Evolutionary conservation across 129 eudicot genomes (phyloP).

Genomic region (Heracleum sosnowskyi): DNA sequence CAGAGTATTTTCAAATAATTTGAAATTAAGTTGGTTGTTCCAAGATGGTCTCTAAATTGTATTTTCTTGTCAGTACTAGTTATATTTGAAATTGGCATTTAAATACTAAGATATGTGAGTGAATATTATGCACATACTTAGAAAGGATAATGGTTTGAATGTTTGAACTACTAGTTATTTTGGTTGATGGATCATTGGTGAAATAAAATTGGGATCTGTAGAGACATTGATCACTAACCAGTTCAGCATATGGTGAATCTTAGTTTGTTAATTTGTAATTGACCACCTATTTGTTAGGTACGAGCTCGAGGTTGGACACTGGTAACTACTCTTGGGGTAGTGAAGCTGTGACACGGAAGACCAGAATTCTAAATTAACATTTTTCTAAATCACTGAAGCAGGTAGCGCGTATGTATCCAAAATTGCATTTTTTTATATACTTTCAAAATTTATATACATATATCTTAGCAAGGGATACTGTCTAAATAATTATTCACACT

Average conservation of each 20-base stretch:
- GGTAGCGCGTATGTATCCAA: too few species aligned
- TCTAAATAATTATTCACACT: too few species aligned
- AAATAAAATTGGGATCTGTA: not conserved
- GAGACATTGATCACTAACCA: not conserved
- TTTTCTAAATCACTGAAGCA: too few species aligned
- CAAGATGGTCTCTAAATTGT: not conserved
- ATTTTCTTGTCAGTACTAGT: too few species aligned
- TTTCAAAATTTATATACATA: too few species aligned
- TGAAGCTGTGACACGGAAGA: constrained; percentile 38
- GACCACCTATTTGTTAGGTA: constrained; percentile 15
- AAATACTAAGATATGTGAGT: not conserved
- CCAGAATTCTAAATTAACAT: constrained; percentile 33
- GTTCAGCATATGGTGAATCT: not conserved
- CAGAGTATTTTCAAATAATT: not conserved
- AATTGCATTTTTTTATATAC: too few species aligned
- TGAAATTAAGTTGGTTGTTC: not conserved
- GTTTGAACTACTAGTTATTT: not conserved
- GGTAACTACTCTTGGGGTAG: constrained; percentile 43
- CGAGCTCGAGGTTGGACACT: constrained; percentile 37
- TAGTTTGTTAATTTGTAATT: not conserved
- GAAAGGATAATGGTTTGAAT: not conserved
- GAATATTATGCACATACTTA: not conserved
- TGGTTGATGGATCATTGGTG: not conserved
- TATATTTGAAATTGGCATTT: not conserved
- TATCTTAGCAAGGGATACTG: too few species aligned